Percentiles rank a stretch among this genome's conserved stretches.
Conservation (phyloP, 108 stramenopile species). For the Pseudonitzschia pungens region DNA sequence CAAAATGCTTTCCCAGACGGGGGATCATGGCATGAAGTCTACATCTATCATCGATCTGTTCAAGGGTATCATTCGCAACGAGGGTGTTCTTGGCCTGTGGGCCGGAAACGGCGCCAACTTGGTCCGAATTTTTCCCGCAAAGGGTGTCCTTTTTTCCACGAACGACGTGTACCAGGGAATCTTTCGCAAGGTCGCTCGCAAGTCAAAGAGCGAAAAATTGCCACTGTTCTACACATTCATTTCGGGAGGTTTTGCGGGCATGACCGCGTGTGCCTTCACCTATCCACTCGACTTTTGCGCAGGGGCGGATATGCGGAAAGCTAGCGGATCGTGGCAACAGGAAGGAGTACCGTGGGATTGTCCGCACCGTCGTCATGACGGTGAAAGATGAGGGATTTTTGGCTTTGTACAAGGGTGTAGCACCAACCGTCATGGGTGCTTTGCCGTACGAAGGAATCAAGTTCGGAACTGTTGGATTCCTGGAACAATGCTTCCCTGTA, state of each 20-base stretch:
- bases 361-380: constrained; percentile 64
- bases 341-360: constrained; percentile 74
- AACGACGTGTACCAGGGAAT: constrained; percentile 71
- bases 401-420: constrained; percentile 82
- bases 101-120: constrained; percentile 90
- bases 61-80: constrained; percentile 65
- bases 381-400: constrained; percentile 74
- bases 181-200: constrained; percentile 29
- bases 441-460: constrained; percentile 91
- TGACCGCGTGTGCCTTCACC: constrained; percentile 75
- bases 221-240: constrained; percentile 58
- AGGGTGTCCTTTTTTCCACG: constrained; percentile 72
- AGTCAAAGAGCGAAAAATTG: constrained; percentile 27
- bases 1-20: constrained; percentile 87
- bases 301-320: constrained; percentile 85
- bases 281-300: constrained; percentile 87
- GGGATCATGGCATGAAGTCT: constrained; percentile 55
- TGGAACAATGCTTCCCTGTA: constrained; percentile 64
- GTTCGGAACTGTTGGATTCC: constrained; percentile 84
- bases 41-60: constrained; percentile 46
- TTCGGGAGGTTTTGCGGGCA: constrained; percentile 79
- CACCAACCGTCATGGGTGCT: constrained; percentile 80
- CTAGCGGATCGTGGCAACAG: constrained; percentile 43
- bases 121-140: constrained; percentile 84
- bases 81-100: constrained; percentile 83